A percentile compares a stretch with the other conserved stretches of the same genome.
Evolutionary conservation across 352 stramenopile genomes (phyloP).

Genomic region (Globisporangium spiculum): DNA sequence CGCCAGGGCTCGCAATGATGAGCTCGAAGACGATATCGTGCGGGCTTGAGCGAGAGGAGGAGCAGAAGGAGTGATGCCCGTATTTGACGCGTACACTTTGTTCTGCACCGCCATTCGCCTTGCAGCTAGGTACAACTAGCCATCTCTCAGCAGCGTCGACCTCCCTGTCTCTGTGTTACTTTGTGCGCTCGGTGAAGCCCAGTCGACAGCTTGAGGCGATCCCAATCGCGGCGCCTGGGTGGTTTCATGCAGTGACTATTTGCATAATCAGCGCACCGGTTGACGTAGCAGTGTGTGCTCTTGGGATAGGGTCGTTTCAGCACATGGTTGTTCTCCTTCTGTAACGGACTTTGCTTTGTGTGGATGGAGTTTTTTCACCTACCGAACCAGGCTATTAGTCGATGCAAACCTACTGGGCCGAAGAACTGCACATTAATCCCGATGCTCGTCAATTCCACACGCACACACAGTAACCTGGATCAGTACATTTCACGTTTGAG

Average conservation of each 20-base stretch:
- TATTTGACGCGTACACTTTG: slow-evolving; percentile 14
- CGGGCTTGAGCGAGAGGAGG: not conserved
- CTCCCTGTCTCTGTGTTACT: not conserved
- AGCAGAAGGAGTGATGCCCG: not conserved
- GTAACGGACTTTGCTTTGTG: not conserved
- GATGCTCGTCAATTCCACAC: no score
- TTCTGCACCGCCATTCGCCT: slow-evolving; percentile 12
- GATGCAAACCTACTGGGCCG: not conserved
- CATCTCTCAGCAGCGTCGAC: not conserved
- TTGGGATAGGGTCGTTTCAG: not conserved
- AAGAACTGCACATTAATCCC: no score
- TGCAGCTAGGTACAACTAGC: not conserved
- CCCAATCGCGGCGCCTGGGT: not conserved
- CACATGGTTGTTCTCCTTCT: not conserved
- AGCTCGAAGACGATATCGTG: slow-evolving; percentile 3
- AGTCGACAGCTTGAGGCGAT: not conserved
- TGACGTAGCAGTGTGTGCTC: not conserved
- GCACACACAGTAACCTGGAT: no score
- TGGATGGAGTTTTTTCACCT: not conserved
- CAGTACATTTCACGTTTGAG: no score
- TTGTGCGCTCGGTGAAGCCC: not conserved
- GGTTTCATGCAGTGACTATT: slow-evolving; percentile 4
- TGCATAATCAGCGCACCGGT: not conserved
- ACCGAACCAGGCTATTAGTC: not conserved
- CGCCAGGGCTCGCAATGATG: not conserved